Conservation (phyloP, 2,329 filamentous ascomycete species). For the Claviceps fusiformis region DNA sequence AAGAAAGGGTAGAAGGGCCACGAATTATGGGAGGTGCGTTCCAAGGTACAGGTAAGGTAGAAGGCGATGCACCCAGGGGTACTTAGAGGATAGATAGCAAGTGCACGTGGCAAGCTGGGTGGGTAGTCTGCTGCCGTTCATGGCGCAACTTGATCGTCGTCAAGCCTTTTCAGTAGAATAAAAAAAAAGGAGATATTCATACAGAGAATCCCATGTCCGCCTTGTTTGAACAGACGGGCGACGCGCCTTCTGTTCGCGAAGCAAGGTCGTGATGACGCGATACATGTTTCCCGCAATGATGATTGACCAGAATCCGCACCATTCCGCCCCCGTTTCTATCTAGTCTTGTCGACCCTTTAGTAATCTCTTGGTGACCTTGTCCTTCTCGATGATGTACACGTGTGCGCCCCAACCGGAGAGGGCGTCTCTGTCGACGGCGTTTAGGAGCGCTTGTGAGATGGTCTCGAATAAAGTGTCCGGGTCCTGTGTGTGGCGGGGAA, state of each 20-base stretch:
- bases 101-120: too few relatives aligned
- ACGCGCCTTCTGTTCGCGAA: background rate
- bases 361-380: slow-evolving; percentile 98
- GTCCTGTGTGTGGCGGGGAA: slow-evolving; percentile 33
- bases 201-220: slow-evolving; percentile 3
- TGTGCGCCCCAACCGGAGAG: slow-evolving; percentile 96
- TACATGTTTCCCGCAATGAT: slow-evolving; percentile 1
- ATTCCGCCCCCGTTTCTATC: slow-evolving; percentile 4
- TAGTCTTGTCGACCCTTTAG: slow-evolving; percentile 96
- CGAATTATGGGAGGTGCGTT: too few relatives aligned
- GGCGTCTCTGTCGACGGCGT: slow-evolving; percentile 91
- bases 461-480: slow-evolving; percentile 97
- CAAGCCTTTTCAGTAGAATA: slow-evolving; percentile 5
- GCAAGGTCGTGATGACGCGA: background rate
- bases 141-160: slow-evolving; percentile 1
- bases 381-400: slow-evolving; percentile 99
- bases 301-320: background rate
- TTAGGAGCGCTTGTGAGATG: slow-evolving; percentile 88
- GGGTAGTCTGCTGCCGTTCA: background rate
- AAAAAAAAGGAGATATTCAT: background rate
- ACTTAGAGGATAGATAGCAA: too few relatives aligned
- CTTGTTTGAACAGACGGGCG: background rate
- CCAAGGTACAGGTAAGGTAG: too few relatives aligned
- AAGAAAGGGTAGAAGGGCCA: too few relatives aligned
- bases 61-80: too few relatives aligned